phyloP scores from a whole-genome alignment of 306 rosid species.

The Mucuna pruriens region DNA sequence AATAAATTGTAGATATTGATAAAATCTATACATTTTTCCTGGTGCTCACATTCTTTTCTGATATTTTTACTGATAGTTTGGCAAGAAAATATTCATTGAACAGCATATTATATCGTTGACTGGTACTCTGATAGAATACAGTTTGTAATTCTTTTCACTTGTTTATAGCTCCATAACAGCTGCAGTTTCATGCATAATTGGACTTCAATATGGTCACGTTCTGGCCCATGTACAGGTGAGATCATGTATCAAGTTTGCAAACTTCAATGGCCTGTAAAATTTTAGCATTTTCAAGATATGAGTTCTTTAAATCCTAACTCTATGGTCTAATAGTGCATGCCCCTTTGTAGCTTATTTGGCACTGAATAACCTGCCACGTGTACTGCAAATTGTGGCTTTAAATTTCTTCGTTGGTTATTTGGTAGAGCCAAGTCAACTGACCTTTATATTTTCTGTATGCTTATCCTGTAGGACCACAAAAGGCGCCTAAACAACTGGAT shows the following conservation, averaged over 20 bases:
- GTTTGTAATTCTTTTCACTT: slow-evolving; percentile 35
- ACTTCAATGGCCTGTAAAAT: slow-evolving; percentile 6
- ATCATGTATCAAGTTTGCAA: slow-evolving; percentile 28
- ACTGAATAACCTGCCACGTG: slow-evolving; percentile 17
- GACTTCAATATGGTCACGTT: slow-evolving; percentile 93
- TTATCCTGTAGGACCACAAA: slow-evolving; percentile 75
- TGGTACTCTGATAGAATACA: background rate
- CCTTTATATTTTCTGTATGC: background rate
- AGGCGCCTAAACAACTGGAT: slow-evolving; percentile 67
- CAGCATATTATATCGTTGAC: background rate
- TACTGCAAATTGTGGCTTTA: too few species aligned
- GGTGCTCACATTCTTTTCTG: slow-evolving; percentile 1
- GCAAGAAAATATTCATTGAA: slow-evolving; percentile 9
- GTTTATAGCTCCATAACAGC: slow-evolving; percentile 81
- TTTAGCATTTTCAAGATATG: slow-evolving; percentile 9
- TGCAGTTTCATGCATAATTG: slow-evolving; percentile 88
- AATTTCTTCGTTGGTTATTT: too few species aligned
- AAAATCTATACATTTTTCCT: background rate
- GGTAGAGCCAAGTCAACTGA: too few species aligned
- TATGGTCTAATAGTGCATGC: background rate
- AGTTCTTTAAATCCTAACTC: background rate
- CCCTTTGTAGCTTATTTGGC: background rate
- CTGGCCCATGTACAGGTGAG: slow-evolving; percentile 80
- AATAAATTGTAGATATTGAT: background rate
- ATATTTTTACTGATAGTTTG: background rate